Base-by-base conservation (phyloP, 306 rosid genomes). In the Cucumis hystrix region DNA sequence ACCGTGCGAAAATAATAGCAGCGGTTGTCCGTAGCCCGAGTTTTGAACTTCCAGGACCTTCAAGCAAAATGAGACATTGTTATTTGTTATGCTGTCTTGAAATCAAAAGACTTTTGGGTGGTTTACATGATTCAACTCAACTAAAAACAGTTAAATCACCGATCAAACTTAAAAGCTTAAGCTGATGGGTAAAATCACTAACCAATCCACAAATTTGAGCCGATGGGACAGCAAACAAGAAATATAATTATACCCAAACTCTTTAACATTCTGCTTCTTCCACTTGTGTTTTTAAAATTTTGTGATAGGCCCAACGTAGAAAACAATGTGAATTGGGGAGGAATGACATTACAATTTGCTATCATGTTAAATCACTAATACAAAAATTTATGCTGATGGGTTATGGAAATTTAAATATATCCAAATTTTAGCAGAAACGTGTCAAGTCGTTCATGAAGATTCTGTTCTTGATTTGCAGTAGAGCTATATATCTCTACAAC, bases 1-100 rank as follows among this genome's bases (percentile, higher is more conserved):
- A 82, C 66, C 99, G 87, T 0, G 77, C 96, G 55, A 92, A 84
- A 72, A 96, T 77, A 79, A 96, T 91, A 77, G 99, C 97, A 65
- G 85, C 91, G 15, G 99, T 96, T 58, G 99, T 96, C 37, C 92
- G 83, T 12, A 83, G 62, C 71, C 99, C 99, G 67, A 96, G 97
- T 81, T 89, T 96, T 51, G 99, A 92, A 83, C 92, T 92, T 82
- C 99, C 99, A 45, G 99, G 99, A 79, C 99, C 99, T 95, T 87
- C 77, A 82, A 83, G 59, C 64, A 81, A 81, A 76, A 64, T 1
- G 60, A 66, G 54, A 16, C 37, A 28, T 28, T 28, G 30, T 28
- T 28, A 59, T 72, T 56, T 43, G 77, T 47, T 60, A 18, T 40
- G 40, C 62, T 49, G 54, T 18, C n/a, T 13, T 10, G 43, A 41